These are phyloP conservation scores for Eucalyptus cloeziana DNA, from an alignment of 345 rosid genomes.

Conservation along the genomic window DNA sequence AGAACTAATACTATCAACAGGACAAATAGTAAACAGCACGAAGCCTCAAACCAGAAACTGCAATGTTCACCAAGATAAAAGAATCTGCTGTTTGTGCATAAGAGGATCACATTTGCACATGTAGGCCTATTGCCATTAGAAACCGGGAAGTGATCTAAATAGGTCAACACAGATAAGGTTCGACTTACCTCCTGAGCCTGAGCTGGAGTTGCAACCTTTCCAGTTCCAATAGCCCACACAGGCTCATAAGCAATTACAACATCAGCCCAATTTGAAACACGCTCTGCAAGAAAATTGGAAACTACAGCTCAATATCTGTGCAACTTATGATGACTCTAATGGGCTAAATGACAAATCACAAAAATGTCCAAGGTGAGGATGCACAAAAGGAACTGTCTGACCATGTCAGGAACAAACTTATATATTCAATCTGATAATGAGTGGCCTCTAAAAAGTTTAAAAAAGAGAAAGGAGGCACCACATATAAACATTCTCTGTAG, in stretches of 20 bases:
- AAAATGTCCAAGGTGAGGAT: not conserved
- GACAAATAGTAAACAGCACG: not conserved
- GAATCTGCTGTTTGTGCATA: not conserved
- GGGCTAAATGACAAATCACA: not conserved
- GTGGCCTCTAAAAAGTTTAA: not conserved
- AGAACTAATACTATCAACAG: not conserved
- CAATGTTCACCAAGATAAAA: not conserved
- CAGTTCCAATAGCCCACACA: slow-evolving; percentile 96
- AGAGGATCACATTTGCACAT: not conserved
- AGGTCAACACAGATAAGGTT: not conserved
- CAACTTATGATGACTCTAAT: not conserved
- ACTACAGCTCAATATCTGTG: not conserved
- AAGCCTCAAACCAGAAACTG: not conserved
- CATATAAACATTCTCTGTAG: not conserved
- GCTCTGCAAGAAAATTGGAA: slow-evolving; percentile 21
- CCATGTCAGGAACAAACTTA: not conserved
- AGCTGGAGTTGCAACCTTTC: slow-evolving; percentile 83
- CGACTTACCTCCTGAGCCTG: slow-evolving; percentile 89
- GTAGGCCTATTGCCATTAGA: not conserved
- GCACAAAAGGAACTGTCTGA: not conserved
- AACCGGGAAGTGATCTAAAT: not conserved
- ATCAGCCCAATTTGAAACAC: slow-evolving; percentile 47
- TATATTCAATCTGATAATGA: not conserved
- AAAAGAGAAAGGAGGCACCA: not conserved
- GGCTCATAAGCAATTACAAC: slow-evolving; percentile 89